A percentile compares a stretch with the other conserved stretches of the same genome.
Conservation (phyloP, 192 early-diverging fungal genomes). For the Martensiomyces pterosporus region DNA sequence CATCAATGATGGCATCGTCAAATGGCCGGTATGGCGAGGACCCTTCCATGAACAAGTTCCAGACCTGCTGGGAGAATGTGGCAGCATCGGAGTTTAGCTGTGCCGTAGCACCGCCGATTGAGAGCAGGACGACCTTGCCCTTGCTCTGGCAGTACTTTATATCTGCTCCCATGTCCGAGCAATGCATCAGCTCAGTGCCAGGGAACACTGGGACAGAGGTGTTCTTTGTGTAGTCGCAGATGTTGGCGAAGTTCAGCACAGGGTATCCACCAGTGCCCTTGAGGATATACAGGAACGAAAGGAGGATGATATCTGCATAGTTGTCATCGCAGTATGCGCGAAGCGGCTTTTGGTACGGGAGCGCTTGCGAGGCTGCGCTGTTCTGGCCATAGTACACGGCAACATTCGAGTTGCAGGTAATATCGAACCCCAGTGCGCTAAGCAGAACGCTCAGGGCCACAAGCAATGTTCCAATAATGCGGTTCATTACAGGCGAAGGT, state of each 20-base stretch:
- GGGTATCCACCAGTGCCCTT: slow-evolving; percentile 60
- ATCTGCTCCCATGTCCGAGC: slow-evolving; percentile 63
- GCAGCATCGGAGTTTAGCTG: slow-evolving; percentile 55
- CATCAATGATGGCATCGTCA: slow-evolving; percentile 68
- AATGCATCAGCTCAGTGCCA: slow-evolving; percentile 63
- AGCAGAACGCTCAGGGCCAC: background rate
- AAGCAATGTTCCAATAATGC: too few relatives aligned
- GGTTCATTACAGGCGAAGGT: too few relatives aligned
- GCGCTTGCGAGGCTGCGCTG: slow-evolving; percentile 44
- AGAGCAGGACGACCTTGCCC: slow-evolving; percentile 72
- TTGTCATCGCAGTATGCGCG: slow-evolving; percentile 56
- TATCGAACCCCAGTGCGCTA: slow-evolving; percentile 37
- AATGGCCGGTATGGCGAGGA: slow-evolving; percentile 60
- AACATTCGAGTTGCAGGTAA: slow-evolving; percentile 50
- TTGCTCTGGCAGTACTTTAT: slow-evolving; percentile 69
- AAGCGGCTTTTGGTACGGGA: slow-evolving; percentile 51
- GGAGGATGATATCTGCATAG: slow-evolving; percentile 53
- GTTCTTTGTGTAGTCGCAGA: slow-evolving; percentile 55
- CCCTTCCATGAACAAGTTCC: slow-evolving; percentile 74
- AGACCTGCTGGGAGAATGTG: slow-evolving; percentile 67
- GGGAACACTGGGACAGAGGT: slow-evolving; percentile 49
- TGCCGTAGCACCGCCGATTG: slow-evolving; percentile 68
- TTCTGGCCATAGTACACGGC: slow-evolving; percentile 61
- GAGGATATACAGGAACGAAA: slow-evolving; percentile 66
- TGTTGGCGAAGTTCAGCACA: slow-evolving; percentile 66